A percentile compares a stretch with the other conserved stretches of the same genome.
These are phyloP conservation scores for Penicillium aurantiogriseum DNA, from an alignment of 2,329 filamentous ascomycete species.

Conservation along the genomic window DNA sequence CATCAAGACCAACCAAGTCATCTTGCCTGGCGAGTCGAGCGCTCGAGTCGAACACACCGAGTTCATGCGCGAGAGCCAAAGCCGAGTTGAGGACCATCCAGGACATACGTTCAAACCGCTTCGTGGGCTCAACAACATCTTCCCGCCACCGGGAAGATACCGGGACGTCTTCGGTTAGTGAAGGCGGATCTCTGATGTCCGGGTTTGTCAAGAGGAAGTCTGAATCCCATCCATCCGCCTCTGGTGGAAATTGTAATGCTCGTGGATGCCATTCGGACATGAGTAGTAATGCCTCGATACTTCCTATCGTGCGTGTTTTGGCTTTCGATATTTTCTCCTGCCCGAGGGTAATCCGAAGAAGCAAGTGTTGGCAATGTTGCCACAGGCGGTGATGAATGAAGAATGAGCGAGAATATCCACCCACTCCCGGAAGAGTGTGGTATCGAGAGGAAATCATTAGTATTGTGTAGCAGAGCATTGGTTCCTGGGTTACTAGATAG, in stretches of 20 bases:
- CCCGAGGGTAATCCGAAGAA: conserved; percentile 52
- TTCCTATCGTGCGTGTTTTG: conserved; percentile 49
- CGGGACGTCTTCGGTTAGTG: background rate
- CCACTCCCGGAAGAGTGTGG: conserved; percentile 38
- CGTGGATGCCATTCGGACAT: background rate
- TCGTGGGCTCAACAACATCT: background rate
- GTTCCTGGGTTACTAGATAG: conserved; percentile 50
- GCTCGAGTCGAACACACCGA: background rate
- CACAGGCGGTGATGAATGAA: conserved; percentile 54
- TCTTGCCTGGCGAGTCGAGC: background rate
- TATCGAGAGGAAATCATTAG: conserved; percentile 52
- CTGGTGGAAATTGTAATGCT: background rate
- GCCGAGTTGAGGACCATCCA: background rate
- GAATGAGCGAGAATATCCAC: conserved; percentile 46
- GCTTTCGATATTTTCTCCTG: conserved; percentile 52
- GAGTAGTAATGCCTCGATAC: conserved; percentile 32
- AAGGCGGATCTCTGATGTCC: background rate
- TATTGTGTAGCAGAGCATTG: conserved; percentile 52
- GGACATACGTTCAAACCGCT: background rate
- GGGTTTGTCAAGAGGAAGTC: background rate
- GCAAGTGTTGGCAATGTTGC: conserved; percentile 53
- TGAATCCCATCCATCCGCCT: background rate
- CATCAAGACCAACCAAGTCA: background rate
- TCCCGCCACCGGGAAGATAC: background rate
- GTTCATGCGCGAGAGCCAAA: background rate